Conservation (phyloP, 352 stramenopile genomes). For the Phytophthora sp. region DNA sequence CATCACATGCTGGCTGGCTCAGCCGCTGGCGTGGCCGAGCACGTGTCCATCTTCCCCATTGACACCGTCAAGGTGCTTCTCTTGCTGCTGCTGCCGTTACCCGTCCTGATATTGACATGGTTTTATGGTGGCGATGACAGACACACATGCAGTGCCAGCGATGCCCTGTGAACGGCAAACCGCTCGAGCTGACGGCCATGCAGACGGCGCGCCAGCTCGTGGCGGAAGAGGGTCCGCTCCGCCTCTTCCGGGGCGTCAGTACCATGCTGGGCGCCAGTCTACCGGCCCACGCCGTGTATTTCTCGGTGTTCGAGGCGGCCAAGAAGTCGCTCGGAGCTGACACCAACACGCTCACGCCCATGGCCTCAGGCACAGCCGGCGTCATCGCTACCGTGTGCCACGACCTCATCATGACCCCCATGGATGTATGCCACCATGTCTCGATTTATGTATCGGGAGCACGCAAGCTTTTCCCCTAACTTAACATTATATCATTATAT, state of each 20-base stretch:
- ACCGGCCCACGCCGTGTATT: slow-evolving; percentile 95
- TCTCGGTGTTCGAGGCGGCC: slow-evolving; percentile 92
- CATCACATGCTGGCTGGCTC: slow-evolving; percentile 96
- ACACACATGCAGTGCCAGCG: slow-evolving; percentile 96
- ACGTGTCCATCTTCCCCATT: slow-evolving; percentile 98
- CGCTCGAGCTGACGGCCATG: slow-evolving; percentile 59
- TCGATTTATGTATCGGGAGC: not conserved
- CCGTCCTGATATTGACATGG: no score
- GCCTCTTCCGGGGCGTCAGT: slow-evolving; percentile 97
- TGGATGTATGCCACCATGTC: slow-evolving; percentile 84
- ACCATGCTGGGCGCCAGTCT: slow-evolving; percentile 98
- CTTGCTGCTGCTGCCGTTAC: not conserved
- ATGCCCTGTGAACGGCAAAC: slow-evolving; percentile 72
- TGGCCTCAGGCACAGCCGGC: slow-evolving; percentile 86
- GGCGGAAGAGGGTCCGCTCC: slow-evolving; percentile 66
- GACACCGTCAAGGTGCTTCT: slow-evolving; percentile 81
- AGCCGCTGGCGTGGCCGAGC: slow-evolving; percentile 96
- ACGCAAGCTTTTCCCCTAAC: no score
- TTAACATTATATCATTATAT: no score
- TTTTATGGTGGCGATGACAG: no score
- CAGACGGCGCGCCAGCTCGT: slow-evolving; percentile 72
- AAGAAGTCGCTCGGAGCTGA: slow-evolving; percentile 88
- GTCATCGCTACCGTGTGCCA: slow-evolving; percentile 96
- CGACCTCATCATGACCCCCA: slow-evolving; percentile 98
- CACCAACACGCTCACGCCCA: slow-evolving; percentile 66